Conservation (phyloP, 805 yeast genomes). For the Lipomyces orientalis region DNA sequence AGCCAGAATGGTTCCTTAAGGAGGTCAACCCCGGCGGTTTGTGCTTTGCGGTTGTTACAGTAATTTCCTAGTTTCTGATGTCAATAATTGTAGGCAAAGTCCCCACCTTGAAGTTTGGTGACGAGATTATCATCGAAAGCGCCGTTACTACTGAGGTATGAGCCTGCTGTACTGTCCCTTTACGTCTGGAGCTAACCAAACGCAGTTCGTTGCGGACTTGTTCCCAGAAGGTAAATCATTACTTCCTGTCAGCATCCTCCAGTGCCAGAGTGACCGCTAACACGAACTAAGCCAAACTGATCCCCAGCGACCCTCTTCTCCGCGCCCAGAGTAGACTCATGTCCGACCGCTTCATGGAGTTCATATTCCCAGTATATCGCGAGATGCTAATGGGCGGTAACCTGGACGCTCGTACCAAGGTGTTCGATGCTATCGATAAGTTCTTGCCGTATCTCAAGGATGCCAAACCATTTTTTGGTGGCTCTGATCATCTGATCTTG, state of each 20-base stretch:
- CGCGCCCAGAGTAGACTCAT: constrained; percentile 41
- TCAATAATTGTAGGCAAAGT: constrained; percentile 37
- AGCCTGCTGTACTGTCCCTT: not conserved
- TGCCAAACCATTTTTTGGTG: constrained; percentile 38
- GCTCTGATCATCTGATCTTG: constrained; percentile 27
- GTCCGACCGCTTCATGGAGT: constrained; percentile 39
- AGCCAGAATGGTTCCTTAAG: constrained; percentile 43
- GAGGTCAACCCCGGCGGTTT: constrained; percentile 41
- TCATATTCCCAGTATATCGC: constrained; percentile 28
- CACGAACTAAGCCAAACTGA: constrained; percentile 50
- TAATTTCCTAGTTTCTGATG: not conserved
- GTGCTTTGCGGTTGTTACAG: not conserved
- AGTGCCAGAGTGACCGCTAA: not conserved
- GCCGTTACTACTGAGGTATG: constrained; percentile 20
- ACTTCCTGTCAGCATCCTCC: too few species aligned
- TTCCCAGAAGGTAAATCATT: constrained; percentile 37
- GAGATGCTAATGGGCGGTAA: constrained; percentile 22
- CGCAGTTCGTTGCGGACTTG: constrained; percentile 39
- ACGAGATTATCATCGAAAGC: constrained; percentile 6
- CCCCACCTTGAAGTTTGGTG: constrained; percentile 41
- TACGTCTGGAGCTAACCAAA: not conserved
- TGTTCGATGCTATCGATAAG: constrained; percentile 35
- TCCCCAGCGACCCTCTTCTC: constrained; percentile 89
- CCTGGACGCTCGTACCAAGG: constrained; percentile 4
- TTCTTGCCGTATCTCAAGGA: constrained; percentile 33